A percentile compares a stretch with the other conserved stretches of the same genome.
phyloP scores from a whole-genome alignment of 116 monocot genomes.

The Cymodocea nodosa region DNA sequence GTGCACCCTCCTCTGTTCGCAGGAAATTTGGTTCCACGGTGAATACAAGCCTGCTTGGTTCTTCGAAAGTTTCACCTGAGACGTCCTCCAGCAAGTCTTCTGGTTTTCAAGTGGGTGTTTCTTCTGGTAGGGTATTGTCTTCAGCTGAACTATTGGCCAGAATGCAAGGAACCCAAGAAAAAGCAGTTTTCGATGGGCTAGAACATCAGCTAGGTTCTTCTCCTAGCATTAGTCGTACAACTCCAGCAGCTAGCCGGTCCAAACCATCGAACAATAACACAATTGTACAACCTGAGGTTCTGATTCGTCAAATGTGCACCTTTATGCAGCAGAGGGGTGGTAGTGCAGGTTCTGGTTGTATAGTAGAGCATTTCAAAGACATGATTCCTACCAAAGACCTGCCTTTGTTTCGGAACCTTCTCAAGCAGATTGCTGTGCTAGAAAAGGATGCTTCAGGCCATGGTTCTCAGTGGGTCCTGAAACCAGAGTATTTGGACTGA shows the following conservation, averaged over 20 bases:
- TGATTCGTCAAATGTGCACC: slow-evolving; percentile 73
- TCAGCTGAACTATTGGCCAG: slow-evolving; percentile 70
- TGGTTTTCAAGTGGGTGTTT: slow-evolving; percentile 35
- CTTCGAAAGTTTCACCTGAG: slow-evolving; percentile 18
- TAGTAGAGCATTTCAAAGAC: slow-evolving; percentile 67
- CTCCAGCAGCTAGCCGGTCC: slow-evolving; percentile 1
- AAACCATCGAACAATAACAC: slow-evolving; percentile 13
- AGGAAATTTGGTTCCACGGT: slow-evolving; percentile 59
- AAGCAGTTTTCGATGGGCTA: slow-evolving; percentile 43
- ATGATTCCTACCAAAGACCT: slow-evolving; percentile 52
- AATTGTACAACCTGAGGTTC: slow-evolving; percentile 57
- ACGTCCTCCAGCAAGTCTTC: slow-evolving; percentile 17
- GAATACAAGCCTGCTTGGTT: slow-evolving; percentile 21
- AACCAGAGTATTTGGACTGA: slow-evolving; percentile 42
- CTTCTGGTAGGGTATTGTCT: slow-evolving; percentile 44
- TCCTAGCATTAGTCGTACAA: slow-evolving; percentile 15
- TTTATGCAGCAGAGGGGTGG: slow-evolving; percentile 83
- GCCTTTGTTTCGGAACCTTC: slow-evolving; percentile 62
- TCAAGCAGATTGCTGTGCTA: slow-evolving; percentile 72
- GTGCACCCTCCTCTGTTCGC: slow-evolving; percentile 45
- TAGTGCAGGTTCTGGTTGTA: slow-evolving; percentile 31
- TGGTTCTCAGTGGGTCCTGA: slow-evolving; percentile 67
- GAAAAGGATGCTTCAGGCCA: slow-evolving; percentile 23
- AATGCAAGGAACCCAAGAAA: slow-evolving; percentile 46
- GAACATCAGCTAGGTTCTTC: slow-evolving; percentile 32